Percentiles rank a stretch among this genome's conserved stretches.
Conservation (phyloP, 768 basidiomycete species). For the Trametes maxima region DNA sequence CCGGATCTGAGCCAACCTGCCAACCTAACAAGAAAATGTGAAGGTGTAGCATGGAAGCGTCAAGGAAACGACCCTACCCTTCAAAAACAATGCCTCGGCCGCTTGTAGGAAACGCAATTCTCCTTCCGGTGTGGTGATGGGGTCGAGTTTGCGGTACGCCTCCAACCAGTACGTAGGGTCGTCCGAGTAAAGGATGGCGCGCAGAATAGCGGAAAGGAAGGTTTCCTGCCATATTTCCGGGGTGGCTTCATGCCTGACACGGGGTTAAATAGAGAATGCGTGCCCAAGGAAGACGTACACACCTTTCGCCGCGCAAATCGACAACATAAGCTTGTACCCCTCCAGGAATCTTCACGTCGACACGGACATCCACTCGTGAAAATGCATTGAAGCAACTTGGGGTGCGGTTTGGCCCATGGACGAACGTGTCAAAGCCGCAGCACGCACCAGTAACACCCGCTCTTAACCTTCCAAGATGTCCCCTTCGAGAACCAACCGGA, state of each 20-base stretch:
- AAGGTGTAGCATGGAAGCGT: background rate
- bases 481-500: constrained; percentile 91
- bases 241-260: constrained; percentile 52
- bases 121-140: constrained; percentile 85
- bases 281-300: constrained; percentile 10
- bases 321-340: constrained; percentile 94
- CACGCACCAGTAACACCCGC: constrained; percentile 89
- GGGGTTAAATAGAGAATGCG: constrained; percentile 2
- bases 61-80: constrained; percentile 51
- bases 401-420: background rate
- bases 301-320: constrained; percentile 94
- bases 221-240: constrained; percentile 97
- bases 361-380: constrained; percentile 92
- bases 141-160: constrained; percentile 94
- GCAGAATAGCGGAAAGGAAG: constrained; percentile 88
- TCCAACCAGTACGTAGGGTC: constrained; percentile 91
- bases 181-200: constrained; percentile 94
- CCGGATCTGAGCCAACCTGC: constrained; percentile 98
- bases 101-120: constrained; percentile 91
- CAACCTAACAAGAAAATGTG: constrained; percentile 59
- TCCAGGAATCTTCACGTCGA: constrained; percentile 98
- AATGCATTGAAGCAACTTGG: constrained; percentile 98
- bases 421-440: background rate
- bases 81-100: constrained; percentile 84
- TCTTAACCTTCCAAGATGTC: constrained; percentile 85